A percentile compares a stretch with the other conserved stretches of the same genome.
Conservation (phyloP, 148 eudicot species). For the Oxyria digyna region DNA sequence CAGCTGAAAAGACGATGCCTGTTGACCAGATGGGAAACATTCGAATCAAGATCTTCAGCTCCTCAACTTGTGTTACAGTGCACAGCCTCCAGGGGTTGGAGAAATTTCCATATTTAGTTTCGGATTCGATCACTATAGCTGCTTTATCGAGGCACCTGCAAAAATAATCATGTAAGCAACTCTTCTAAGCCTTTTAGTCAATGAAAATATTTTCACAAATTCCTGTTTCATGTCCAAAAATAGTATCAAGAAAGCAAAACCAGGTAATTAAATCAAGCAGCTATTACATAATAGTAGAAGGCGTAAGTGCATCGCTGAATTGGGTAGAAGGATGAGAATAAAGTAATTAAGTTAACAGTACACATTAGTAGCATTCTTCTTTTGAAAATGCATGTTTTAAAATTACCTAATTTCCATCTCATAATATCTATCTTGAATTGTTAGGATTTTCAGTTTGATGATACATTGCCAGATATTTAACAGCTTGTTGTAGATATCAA, state of each 20-base stretch:
- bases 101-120: conserved; percentile 10
- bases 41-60: conserved; percentile 40
- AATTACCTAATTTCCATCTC: neutral
- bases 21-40: conserved; percentile 47
- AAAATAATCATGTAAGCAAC: neutral
- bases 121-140: conserved; percentile 27
- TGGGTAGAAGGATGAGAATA: neutral
- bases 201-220: too few relatives aligned
- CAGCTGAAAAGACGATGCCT: conserved; percentile 28
- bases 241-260: too few relatives aligned
- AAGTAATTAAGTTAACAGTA: too few relatives aligned
- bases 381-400: too few relatives aligned
- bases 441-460: neutral
- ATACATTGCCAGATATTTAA: neutral
- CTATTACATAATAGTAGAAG: neutral
- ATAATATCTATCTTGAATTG: neutral
- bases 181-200: neutral
- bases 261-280: neutral
- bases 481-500: neutral
- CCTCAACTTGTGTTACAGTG: conserved; percentile 59
- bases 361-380: neutral
- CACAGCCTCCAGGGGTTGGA: conserved; percentile 42
- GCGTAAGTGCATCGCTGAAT: too few relatives aligned
- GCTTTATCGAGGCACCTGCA: conserved; percentile 56
- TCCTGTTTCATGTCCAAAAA: too few relatives aligned